Base-by-base conservation (phyloP, 441 rosid genomes). In the Pelargonium citronellum region DNA sequence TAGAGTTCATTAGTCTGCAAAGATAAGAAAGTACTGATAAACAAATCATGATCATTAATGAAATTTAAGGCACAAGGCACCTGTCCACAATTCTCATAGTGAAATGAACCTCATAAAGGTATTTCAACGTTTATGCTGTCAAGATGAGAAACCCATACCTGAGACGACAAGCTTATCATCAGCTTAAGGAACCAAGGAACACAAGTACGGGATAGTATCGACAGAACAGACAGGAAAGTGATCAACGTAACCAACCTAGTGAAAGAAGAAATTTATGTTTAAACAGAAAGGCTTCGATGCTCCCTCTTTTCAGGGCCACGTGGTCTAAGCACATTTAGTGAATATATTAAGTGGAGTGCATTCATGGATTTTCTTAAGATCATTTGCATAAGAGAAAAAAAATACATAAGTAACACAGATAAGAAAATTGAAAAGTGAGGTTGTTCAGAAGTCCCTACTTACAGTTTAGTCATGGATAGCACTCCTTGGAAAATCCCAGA, bases 401-500 rank as follows among this genome's bases (percentile, higher is more conserved):
- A 37, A 37, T 22, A 22, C 24, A 22, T 22, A 47, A 47, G n/a
- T 10, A 13, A 51, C 58, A 22, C 24, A 37, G 49, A 11, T 8
- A 44, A 44, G 49, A 11, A 44, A 44, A 44, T 44, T 44, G 8
- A 44, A 44, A 44, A 37, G 7, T 37, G 4, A 37, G 8, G 4
- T 37, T 17, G 17, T 0, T 55, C 39, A 22, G 11, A 63, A 60
- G 30, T 55, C 67, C 22, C 27, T 41, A 53, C 75, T 71, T 69
- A 76, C 79, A 74, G 67, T 71, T 76, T 76, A 22, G 79, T 76
- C 72, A 76, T 76, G 57, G 79, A 76, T 24, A 76, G 53, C 66
- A 71, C 72, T 76, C 79, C 79, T 68, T 76, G 79, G 72, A 76
- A 74, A 27, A 76, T 51, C 9, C 79, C 79, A n/a, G 79, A 76